Base-by-base conservation (phyloP, 2,329 filamentous ascomycete genomes). In the Cladosporium oxysporum region DNA sequence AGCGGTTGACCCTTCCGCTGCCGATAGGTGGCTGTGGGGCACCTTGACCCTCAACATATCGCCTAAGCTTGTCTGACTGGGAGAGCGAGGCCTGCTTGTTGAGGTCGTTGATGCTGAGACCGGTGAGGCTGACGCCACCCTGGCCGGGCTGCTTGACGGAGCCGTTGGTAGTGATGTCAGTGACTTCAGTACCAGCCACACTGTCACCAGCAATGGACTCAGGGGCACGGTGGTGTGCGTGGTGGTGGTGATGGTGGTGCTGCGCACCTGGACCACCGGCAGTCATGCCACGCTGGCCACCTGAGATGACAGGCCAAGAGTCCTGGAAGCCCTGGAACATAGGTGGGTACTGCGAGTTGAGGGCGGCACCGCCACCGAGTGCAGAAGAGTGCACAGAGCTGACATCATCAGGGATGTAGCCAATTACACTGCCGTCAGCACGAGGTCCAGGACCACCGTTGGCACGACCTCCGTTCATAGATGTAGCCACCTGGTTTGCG, bases 261-360 rank as follows among this genome's bases (percentile, higher is more conserved):
- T 35, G 66, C 37, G 50, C 35, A 18, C 61, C 61, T 31, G 61
- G 61, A 37, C 69, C 55, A 29, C 77, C 79, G 37, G 91, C 90
- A 59, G 90, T 85, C 66, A 80, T 84, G 64, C 88, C 88, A 29
- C 91, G 91, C 26, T 71, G 71, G 50, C 50, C 35, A 29, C 50
- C 61, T 26, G 50, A 57, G 55, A 98, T 85, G 14, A 90, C 87
- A 33, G 95, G 95, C 95, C 95, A 99, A 4, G 84, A 85, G 71
- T 98, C 94, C 11, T 91, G 89, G 80, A 99, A 98, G 77, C 90
- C 91, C 65, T 92, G 93, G 79, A 99, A 99, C 90, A 97, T 96
- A 21, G 91, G 91, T 18, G 95, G 95, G 77, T 94, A 98, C 23
- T 64, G 64, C 18, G 50, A 49, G 28, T 92, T 91, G 21, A 74